These are phyloP conservation scores for Stylosanthes scabra DNA, from an alignment of 331 rosid species.

Conservation along the genomic window DNA sequence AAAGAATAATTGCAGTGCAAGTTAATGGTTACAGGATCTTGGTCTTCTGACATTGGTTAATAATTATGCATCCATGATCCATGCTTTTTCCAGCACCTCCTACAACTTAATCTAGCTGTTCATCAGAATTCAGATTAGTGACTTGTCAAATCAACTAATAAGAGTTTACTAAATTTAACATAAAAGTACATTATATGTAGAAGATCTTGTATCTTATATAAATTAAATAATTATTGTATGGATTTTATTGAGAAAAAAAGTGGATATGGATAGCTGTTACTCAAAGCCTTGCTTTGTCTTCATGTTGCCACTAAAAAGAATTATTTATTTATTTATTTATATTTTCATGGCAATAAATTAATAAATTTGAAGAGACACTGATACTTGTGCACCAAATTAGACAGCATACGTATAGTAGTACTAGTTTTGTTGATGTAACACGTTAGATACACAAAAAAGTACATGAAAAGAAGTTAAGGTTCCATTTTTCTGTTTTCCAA, in stretches of 20 bases:
- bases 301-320: not conserved
- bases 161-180: too few relatives aligned
- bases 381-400: slow-evolving; percentile 18
- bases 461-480: slow-evolving; percentile 9
- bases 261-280: slow-evolving; percentile 24
- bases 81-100: too few relatives aligned
- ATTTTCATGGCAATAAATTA: not conserved
- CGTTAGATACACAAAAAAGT: not conserved
- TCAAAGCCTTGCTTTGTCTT: slow-evolving; percentile 30
- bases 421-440: not conserved
- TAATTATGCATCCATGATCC: too few relatives aligned
- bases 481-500: slow-evolving; percentile 30
- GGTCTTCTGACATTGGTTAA: too few relatives aligned
- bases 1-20: too few relatives aligned
- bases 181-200: not conserved
- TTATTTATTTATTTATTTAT: not conserved
- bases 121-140: too few relatives aligned
- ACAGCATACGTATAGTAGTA: not conserved
- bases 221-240: slow-evolving; percentile 1
- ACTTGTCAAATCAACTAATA: not conserved
- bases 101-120: too few relatives aligned
- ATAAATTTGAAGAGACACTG: too few relatives aligned
- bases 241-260: slow-evolving; percentile 4
- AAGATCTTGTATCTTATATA: not conserved
- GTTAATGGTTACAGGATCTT: too few relatives aligned